These are phyloP conservation scores for Calamus simplicifolius DNA, from an alignment of 176 grass and related monocot genomes.

Conservation along the genomic window DNA sequence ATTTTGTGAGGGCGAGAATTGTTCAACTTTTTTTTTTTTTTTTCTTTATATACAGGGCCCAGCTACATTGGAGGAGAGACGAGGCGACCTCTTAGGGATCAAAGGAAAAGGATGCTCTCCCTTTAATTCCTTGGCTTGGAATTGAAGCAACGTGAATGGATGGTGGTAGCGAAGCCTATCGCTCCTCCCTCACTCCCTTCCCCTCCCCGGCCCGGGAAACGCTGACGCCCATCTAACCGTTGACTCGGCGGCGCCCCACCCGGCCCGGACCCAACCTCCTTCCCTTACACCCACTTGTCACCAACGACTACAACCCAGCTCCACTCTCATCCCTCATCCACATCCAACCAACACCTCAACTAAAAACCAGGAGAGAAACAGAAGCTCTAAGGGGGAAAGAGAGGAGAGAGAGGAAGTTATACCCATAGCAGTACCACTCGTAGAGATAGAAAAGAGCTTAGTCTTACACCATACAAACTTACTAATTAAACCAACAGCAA, in stretches of 20 bases:
- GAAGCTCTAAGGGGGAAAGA: neutral
- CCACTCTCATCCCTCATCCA: constrained; percentile 1
- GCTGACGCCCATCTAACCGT: neutral
- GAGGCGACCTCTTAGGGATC: no score
- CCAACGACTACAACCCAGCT: constrained; percentile 7
- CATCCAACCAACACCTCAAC: constrained; percentile 6
- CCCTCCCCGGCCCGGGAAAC: neutral
- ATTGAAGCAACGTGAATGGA: no score
- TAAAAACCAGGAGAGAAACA: neutral
- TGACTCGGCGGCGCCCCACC: constrained; percentile 6
- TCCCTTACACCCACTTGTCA: constrained; percentile 4
- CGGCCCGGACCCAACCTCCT: neutral
- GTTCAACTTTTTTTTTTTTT: no score
- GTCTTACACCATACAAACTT: constrained; percentile 11
- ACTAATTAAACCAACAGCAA: constrained; percentile 15
- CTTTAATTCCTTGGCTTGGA: no score
- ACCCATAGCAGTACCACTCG: no score
- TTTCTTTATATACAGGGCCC: no score
- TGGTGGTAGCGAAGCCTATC: no score
- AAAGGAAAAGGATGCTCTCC: no score
- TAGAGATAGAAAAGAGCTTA: constrained; percentile 1
- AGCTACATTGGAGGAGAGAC: no score
- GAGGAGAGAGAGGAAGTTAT: no score
- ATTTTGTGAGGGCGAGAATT: no score
- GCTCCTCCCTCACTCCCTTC: no score